Base-by-base conservation (phyloP, 1,284 basidiomycete species). In the Malassezia furfur region DNA sequence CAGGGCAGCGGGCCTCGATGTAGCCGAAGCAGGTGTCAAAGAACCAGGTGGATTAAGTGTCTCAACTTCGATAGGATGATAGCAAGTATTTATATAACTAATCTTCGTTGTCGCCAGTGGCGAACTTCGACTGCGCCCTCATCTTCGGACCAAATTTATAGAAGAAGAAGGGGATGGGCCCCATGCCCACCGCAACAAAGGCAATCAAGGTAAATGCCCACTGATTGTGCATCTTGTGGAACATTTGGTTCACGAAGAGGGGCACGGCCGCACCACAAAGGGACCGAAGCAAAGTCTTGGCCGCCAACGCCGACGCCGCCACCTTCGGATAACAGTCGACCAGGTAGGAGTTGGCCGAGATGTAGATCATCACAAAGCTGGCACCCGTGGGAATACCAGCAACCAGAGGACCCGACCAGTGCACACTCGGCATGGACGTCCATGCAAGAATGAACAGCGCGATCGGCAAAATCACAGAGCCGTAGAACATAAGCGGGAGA, bases 191-290 rank as follows among this genome's bases (percentile, higher is more conserved):
- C 46, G 83, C 80, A 21, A 88, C 68, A 5, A 85, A 84, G 0
- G 83, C 87, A 7, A 88, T 74, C 17, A 89, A 77, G 11, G 83
- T 83, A 0, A 83, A 84, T 0, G 85, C 86, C 7, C 87, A 86
- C 0, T 85, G 84, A 0, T 84, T 82, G 0, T 84, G 85, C 5
- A 88, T 71, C 14, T 62, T 74, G 6, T 75, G 57, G 70, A 77
- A 81, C 79, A 81, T 80, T 57, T 79, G 78, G 0, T 54, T 31
- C 0, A 79, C 78, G 56, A 81, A 80, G 1, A 80, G 64, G 0
- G 79, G 78, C 68, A 77, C 73, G 0, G 73, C 77, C 1, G 81
- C 82, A 3, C 83, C 85, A 49, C 83, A 79, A 2, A 81, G 72
- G 2, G 81, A 83, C 36, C 85, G 81, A 34, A 84, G 68, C 25